Evolutionary conservation across 257 asterid species (phyloP).

Genomic region (Prunella vulgaris): DNA sequence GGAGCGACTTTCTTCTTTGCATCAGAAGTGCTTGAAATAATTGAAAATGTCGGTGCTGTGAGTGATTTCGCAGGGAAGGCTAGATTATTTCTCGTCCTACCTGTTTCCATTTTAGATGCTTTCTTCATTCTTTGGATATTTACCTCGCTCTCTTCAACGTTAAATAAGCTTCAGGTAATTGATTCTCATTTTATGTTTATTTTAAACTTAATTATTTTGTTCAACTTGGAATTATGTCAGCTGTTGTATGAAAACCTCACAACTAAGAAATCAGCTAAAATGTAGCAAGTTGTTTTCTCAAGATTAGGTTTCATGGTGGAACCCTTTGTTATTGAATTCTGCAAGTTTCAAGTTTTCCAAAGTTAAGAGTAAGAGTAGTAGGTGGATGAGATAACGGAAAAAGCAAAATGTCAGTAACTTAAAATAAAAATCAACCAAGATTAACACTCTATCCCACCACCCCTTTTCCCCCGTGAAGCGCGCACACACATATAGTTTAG

Average conservation of each 20-base stretch:
- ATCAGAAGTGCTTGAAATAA: conserved; percentile 77
- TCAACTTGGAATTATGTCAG: neutral
- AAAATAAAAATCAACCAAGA: too few relatives aligned
- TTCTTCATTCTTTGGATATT: conserved; percentile 95
- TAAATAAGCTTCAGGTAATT: conserved; percentile 95
- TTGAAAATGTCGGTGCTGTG: conserved; percentile 86
- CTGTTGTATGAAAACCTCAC: conserved; percentile 1
- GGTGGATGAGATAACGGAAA: neutral
- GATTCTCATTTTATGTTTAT: conserved; percentile 14
- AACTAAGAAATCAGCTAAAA: neutral
- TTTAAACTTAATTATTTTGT: neutral
- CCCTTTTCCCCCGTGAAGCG: too few relatives aligned
- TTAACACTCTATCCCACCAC: too few relatives aligned
- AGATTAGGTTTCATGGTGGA: neutral
- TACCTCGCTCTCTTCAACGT: conserved; percentile 77
- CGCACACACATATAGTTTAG: neutral
- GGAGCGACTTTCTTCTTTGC: conserved; percentile 90
- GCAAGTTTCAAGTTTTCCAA: conserved; percentile 5
- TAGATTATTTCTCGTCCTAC: conserved; percentile 74
- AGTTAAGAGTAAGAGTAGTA: neutral
- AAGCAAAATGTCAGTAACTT: neutral
- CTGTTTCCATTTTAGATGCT: conserved; percentile 93
- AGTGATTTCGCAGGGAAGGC: conserved; percentile 96
- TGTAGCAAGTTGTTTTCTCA: neutral
- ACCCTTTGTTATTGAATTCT: conserved; percentile 4